A percentile compares a stretch with the other conserved stretches of the same genome.
Evolutionary conservation across 495 filamentous ascomycete genomes (phyloP).

Genomic region (Podospora sp.): DNA sequence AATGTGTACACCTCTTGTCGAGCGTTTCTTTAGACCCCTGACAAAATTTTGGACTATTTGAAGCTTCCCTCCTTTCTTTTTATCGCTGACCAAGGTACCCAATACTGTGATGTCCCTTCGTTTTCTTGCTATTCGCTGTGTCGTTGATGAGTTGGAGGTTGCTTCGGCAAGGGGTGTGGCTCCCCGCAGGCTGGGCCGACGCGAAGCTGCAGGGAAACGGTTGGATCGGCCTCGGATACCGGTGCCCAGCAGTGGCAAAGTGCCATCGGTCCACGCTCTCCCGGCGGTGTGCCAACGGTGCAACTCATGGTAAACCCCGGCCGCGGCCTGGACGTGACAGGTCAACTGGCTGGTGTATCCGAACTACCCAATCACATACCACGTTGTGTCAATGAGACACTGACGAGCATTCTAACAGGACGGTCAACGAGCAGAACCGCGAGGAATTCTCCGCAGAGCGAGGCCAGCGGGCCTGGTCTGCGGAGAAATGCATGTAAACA

Average conservation of each 20-base stretch:
- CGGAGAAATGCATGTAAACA: conserved; percentile 1
- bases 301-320: neutral
- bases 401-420: neutral
- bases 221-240: neutral
- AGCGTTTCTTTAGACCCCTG: neutral
- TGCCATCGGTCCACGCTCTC: neutral
- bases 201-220: neutral
- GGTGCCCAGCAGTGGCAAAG: neutral
- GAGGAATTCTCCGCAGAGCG: neutral
- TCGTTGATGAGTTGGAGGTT: neutral
- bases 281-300: neutral
- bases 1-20: neutral
- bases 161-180: neutral
- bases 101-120: neutral
- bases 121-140: neutral
- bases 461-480: neutral
- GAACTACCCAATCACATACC: neutral
- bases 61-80: neutral
- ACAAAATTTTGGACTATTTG: neutral
- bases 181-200: neutral
- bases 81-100: no score
- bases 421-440: neutral
- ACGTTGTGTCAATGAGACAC: neutral
- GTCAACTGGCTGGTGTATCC: neutral
- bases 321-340: neutral